These are phyloP conservation scores for Boletus eberwhitei DNA, from an alignment of 768 basidiomycete genomes.

Conservation along the genomic window DNA sequence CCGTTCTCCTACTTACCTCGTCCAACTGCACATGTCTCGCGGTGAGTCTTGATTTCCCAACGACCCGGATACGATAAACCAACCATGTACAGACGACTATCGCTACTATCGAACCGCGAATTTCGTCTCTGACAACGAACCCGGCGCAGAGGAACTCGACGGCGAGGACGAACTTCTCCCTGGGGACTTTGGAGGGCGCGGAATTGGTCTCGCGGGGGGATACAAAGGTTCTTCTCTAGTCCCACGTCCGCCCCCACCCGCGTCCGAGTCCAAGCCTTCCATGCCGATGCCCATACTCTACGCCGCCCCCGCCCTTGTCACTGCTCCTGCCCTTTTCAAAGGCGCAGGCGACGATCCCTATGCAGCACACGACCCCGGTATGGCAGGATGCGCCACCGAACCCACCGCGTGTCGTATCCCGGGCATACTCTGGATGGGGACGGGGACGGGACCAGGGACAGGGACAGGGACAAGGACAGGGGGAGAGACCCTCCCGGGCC, in stretches of 20 bases:
- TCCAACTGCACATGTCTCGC: no score
- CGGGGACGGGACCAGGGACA: background rate
- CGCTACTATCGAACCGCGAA: background rate
- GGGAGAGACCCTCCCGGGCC: no score
- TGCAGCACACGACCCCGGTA: constrained; percentile 20
- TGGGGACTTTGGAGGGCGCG: constrained; percentile 4
- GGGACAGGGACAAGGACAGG: background rate
- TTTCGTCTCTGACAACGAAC: constrained; percentile 1
- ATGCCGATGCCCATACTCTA: background rate
- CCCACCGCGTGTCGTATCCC: constrained; percentile 8
- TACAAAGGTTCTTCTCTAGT: background rate
- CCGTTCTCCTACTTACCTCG: no score
- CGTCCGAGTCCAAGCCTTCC: background rate
- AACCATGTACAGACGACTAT: background rate
- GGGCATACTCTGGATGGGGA: background rate
- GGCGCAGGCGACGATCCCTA: constrained; percentile 11
- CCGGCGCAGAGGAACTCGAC: no score
- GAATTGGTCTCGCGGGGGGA: background rate
- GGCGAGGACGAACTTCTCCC: background rate
- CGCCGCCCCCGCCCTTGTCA: background rate
- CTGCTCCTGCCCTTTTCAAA: background rate
- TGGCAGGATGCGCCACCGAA: constrained; percentile 18
- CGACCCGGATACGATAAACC: no score
- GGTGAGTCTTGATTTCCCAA: no score
- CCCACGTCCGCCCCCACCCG: background rate